These are phyloP conservation scores for Heterobasidion parviporum DNA, from an alignment of 1,284 basidiomycete genomes.

Conservation along the genomic window DNA sequence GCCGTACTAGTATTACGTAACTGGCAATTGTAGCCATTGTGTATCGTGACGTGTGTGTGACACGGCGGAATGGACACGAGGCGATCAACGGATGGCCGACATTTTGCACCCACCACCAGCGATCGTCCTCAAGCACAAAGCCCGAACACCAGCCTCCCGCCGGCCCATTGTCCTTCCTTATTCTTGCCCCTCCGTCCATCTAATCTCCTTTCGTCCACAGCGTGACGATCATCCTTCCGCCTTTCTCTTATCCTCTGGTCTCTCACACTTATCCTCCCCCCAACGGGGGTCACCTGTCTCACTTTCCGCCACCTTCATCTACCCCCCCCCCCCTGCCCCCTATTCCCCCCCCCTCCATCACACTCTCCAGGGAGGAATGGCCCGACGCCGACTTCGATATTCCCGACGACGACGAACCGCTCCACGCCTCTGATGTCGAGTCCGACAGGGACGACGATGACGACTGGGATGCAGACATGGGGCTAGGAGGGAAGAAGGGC, in stretches of 20 bases:
- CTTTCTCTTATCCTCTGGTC: background rate
- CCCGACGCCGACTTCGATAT: constrained; percentile 78
- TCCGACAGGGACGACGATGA: constrained; percentile 56
- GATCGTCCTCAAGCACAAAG: background rate
- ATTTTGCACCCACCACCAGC: background rate
- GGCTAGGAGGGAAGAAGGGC: constrained; percentile 44
- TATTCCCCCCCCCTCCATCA: constrained; percentile 48
- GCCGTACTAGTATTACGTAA: constrained; percentile 37
- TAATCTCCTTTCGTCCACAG: background rate
- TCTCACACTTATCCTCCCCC: background rate
- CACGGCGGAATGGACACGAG: background rate
- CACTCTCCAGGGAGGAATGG: constrained; percentile 64
- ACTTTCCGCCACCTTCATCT: constrained; percentile 8
- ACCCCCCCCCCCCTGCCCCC: constrained; percentile 36
- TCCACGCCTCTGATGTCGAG: constrained; percentile 45
- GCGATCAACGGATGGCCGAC: background rate
- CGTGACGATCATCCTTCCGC: background rate
- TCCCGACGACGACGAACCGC: constrained; percentile 63
- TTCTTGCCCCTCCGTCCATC: background rate
- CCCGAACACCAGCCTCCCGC: background rate
- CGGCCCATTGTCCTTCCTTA: background rate
- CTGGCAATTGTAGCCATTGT: background rate
- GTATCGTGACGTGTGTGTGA: background rate
- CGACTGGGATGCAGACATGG: constrained; percentile 76
- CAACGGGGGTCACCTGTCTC: constrained; percentile 3